These are phyloP conservation scores for Rhinocladiella similis DNA, from an alignment of 2,329 filamentous ascomycete genomes.

Conservation along the genomic window DNA sequence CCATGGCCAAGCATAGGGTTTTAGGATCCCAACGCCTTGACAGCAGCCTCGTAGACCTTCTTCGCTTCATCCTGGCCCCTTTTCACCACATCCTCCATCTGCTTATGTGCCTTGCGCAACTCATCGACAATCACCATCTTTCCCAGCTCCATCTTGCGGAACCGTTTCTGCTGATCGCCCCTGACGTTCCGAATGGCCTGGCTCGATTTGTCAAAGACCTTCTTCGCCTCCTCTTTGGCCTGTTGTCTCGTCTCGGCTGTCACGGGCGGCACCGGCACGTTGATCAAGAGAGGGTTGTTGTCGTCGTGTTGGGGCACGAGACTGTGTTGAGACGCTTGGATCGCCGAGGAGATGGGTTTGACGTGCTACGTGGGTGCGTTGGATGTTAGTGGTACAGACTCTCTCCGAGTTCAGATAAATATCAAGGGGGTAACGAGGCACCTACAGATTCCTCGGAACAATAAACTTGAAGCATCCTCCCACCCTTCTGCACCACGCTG, in stretches of 20 bases:
- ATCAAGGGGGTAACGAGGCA: conserved; percentile 20
- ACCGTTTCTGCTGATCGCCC: conserved; percentile 45
- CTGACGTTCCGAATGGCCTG: conserved; percentile 43
- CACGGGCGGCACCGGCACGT: conserved; percentile 47
- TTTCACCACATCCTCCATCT: conserved; percentile 49
- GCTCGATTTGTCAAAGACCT: conserved; percentile 44
- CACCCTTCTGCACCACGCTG: conserved; percentile 65
- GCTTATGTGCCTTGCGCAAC: conserved; percentile 45
- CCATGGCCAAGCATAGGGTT: too few relatives aligned
- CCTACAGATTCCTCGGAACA: conserved; percentile 64
- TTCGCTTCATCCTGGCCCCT: conserved; percentile 49
- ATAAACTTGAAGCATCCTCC: conserved; percentile 61
- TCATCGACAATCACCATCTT: conserved; percentile 47
- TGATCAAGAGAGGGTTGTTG: conserved; percentile 46
- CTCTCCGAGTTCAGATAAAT: neutral
- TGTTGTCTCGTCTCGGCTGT: conserved; percentile 48
- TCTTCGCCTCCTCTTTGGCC: conserved; percentile 41
- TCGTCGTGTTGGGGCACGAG: conserved; percentile 45
- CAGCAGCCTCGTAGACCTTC: conserved; percentile 45
- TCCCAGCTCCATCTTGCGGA: conserved; percentile 46
- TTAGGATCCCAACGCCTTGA: conserved; percentile 23
- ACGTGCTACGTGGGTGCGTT: conserved; percentile 37
- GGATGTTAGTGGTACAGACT: too few relatives aligned
- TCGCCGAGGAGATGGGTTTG: conserved; percentile 46
- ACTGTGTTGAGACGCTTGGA: conserved; percentile 43